Evolutionary conservation across 257 asterid genomes (phyloP).

Genomic region (Capsicum chinense): DNA sequence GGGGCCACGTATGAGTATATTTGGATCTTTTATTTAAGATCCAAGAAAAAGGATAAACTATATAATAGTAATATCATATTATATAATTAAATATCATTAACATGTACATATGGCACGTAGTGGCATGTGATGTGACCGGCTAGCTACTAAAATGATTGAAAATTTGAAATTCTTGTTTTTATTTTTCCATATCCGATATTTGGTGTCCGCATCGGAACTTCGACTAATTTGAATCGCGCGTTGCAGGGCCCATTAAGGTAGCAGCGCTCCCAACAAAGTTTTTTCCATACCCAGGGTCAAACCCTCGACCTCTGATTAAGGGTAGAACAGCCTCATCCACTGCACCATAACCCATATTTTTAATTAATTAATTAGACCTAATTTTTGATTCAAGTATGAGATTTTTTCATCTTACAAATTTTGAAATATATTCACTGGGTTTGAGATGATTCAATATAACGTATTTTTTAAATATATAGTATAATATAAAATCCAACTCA

Average conservation of each 20-base stretch:
- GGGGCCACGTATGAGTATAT: conserved; percentile 5
- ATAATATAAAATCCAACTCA: too few species aligned
- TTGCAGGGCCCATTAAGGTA: too few species aligned
- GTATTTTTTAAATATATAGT: not conserved
- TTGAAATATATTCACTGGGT: not conserved
- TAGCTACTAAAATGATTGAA: not conserved
- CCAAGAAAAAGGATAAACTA: not conserved
- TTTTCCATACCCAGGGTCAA: too few species aligned
- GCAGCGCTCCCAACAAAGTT: too few species aligned
- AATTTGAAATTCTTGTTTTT: too few species aligned
- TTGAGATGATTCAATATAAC: not conserved
- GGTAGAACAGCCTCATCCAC: too few species aligned
- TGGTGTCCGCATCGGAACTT: too few species aligned
- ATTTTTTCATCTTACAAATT: not conserved
- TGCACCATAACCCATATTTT: too few species aligned
- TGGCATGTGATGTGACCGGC: not conserved
- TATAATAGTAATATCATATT: too few species aligned
- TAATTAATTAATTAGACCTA: not conserved
- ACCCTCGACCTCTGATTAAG: too few species aligned
- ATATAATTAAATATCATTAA: not conserved
- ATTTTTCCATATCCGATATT: too few species aligned
- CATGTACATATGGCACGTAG: conserved; percentile 9
- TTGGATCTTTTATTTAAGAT: conserved; percentile 4
- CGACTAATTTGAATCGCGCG: too few species aligned
- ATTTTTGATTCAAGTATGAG: not conserved